A percentile compares a stretch with the other conserved stretches of the same genome.
Conservation (phyloP, 78 protist genomes). For the Tieghemostelium lacteum region DNA sequence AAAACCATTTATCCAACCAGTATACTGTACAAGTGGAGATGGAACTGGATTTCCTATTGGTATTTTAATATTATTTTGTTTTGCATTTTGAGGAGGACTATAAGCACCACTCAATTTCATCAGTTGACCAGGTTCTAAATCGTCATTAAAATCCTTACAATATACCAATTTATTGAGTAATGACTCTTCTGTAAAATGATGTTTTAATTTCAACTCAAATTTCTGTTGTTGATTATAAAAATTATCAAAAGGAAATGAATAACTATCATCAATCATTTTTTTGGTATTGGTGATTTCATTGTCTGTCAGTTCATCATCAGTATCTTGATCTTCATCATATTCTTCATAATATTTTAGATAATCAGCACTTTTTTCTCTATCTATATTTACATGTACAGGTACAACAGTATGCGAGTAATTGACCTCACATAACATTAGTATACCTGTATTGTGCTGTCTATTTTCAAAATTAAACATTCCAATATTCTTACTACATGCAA, state of each 20-base stretch:
- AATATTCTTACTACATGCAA: constrained; percentile 42
- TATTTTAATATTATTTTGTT: not conserved
- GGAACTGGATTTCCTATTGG: constrained; percentile 31
- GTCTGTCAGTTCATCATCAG: constrained; percentile 24
- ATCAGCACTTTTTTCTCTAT: not conserved
- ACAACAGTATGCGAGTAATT: constrained; percentile 7
- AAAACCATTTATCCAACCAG: constrained; percentile 64
- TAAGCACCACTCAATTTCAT: constrained; percentile 36
- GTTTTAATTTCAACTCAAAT: too few species aligned
- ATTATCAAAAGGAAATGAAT: too few species aligned
- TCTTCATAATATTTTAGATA: not conserved
- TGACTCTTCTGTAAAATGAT: not conserved
- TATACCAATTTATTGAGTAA: constrained; percentile 16
- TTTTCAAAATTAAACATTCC: not conserved
- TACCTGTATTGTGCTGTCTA: constrained; percentile 3
- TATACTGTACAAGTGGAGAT: not conserved
- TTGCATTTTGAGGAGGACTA: constrained; percentile 5
- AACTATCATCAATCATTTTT: too few species aligned
- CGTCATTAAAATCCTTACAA: constrained; percentile 38
- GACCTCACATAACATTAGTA: constrained; percentile 44
- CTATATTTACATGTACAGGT: constrained; percentile 11
- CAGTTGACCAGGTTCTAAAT: constrained; percentile 16
- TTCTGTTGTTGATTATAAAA: too few species aligned
- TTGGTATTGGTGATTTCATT: not conserved
- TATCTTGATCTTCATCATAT: constrained; percentile 56